Evolutionary conservation across 2,329 filamentous ascomycete species (phyloP).

Genomic region (Pseudogymnoascus sp.): DNA sequence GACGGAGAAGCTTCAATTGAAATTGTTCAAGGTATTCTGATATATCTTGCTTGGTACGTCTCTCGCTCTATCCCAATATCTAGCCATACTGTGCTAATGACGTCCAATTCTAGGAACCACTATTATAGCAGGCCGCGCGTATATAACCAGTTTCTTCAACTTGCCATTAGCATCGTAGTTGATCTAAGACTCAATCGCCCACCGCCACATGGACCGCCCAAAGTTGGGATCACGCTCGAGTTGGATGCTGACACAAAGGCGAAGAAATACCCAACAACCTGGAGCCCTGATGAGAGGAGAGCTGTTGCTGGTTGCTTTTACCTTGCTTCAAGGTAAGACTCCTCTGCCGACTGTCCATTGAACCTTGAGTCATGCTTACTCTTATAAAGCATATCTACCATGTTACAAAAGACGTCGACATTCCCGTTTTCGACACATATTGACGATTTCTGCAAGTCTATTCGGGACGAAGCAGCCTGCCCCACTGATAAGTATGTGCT

Average conservation of each 20-base stretch:
- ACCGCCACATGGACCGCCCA: background rate
- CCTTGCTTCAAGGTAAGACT: slow-evolving; percentile 26
- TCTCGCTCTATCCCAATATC: background rate
- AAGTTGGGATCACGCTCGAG: slow-evolving; percentile 6
- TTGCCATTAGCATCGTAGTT: slow-evolving; percentile 1
- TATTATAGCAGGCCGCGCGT: background rate
- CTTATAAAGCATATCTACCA: slow-evolving; percentile 26
- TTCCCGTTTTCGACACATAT: slow-evolving; percentile 29
- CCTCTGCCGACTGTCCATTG: background rate
- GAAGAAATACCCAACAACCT: slow-evolving; percentile 14
- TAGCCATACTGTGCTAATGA: background rate
- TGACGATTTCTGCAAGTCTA: slow-evolving; percentile 30
- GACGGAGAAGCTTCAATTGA: slow-evolving; percentile 9
- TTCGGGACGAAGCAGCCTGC: slow-evolving; percentile 27
- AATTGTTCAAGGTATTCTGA: background rate
- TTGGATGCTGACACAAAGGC: slow-evolving; percentile 5
- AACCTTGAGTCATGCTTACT: background rate
- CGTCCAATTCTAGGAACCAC: background rate
- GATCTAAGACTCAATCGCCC: slow-evolving; percentile 24
- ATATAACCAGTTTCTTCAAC: background rate
- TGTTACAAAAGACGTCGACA: slow-evolving; percentile 31
- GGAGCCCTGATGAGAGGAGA: slow-evolving; percentile 34
- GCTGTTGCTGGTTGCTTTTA: slow-evolving; percentile 37
- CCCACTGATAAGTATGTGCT: slow-evolving; percentile 30
- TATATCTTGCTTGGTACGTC: background rate